Evolutionary conservation across 2,329 filamentous ascomycete species (phyloP).

Genomic region (Stemphylium vesicarium): DNA sequence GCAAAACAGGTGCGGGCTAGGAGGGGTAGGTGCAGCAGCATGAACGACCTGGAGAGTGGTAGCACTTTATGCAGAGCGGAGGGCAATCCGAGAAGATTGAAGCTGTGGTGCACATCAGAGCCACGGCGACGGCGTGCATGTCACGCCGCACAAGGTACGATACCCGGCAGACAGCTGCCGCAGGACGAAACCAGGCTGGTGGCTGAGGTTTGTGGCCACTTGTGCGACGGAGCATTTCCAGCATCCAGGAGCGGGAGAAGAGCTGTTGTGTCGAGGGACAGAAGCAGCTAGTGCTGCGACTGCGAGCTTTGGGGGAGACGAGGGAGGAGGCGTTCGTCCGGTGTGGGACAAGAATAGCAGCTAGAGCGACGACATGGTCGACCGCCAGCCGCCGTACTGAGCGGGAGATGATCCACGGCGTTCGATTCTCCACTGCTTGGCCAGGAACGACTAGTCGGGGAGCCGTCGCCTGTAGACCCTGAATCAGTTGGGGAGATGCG

Average conservation of each 20-base stretch:
- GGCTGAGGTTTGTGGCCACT: slow-evolving; percentile 31
- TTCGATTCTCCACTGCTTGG: slow-evolving; percentile 19
- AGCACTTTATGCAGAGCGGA: slow-evolving; percentile 19
- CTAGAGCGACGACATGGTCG: slow-evolving; percentile 9
- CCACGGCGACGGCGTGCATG: slow-evolving; percentile 35
- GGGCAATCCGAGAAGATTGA: slow-evolving; percentile 32
- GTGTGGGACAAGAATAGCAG: slow-evolving; percentile 38
- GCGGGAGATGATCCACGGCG: slow-evolving; percentile 34
- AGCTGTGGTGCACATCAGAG: slow-evolving; percentile 35
- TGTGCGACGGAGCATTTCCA: slow-evolving; percentile 36
- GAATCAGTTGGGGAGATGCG: slow-evolving; percentile 7
- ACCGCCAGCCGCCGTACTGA: neutral
- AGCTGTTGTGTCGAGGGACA: slow-evolving; percentile 26
- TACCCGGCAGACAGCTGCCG: slow-evolving; percentile 42
- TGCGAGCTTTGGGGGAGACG: slow-evolving; percentile 27
- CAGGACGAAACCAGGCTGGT: slow-evolving; percentile 43
- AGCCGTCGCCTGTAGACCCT: slow-evolving; percentile 12
- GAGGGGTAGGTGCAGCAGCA: no score
- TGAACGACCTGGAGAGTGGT: no score
- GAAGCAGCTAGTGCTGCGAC: slow-evolving; percentile 33
- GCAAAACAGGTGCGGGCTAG: slow-evolving; percentile 23
- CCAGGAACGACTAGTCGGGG: slow-evolving; percentile 13
- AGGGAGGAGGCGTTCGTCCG: slow-evolving; percentile 27
- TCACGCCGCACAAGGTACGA: slow-evolving; percentile 34
- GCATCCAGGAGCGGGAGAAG: slow-evolving; percentile 34